Conservation (phyloP, 495 filamentous ascomycete genomes). For the Xylaria flabelliformis region DNA sequence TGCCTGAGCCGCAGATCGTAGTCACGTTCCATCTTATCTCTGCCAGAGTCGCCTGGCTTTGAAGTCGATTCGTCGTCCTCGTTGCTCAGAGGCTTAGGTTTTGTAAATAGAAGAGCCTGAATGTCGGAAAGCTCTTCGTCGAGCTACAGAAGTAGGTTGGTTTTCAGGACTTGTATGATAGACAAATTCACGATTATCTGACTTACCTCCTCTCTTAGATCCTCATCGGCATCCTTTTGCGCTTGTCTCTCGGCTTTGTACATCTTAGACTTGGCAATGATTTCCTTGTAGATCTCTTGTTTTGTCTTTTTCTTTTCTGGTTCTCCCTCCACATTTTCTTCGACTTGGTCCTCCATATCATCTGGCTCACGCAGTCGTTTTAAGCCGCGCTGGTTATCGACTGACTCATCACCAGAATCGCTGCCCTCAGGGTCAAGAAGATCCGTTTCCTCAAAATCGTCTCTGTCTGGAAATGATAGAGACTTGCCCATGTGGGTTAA, state of each 20-base stretch:
- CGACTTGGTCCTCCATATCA: constrained; percentile 47
- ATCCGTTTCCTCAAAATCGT: constrained; percentile 77
- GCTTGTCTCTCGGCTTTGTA: constrained; percentile 93
- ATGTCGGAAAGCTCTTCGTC: constrained; percentile 79
- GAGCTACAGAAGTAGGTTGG: constrained; percentile 30
- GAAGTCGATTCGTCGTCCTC: constrained; percentile 62
- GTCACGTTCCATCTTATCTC: constrained; percentile 68
- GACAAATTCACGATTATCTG: constrained; percentile 51
- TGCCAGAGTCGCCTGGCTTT: constrained; percentile 63
- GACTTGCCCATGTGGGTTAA: constrained; percentile 86
- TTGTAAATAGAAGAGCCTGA: constrained; percentile 67
- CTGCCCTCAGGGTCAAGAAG: constrained; percentile 57
- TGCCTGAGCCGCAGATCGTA: constrained; percentile 85
- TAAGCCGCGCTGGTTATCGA: constrained; percentile 55
- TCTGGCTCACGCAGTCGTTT: constrained; percentile 65
- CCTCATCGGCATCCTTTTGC: constrained; percentile 91
- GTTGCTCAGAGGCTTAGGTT: constrained; percentile 34
- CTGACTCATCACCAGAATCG: constrained; percentile 44
- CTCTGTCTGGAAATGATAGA: constrained; percentile 65
- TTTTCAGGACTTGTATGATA: constrained; percentile 3
- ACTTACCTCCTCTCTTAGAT: constrained; percentile 71
- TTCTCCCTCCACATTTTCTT: constrained; percentile 57
- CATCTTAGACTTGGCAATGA: constrained; percentile 95
- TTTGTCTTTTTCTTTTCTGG: constrained; percentile 89
- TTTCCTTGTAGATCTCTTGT: constrained; percentile 94